phyloP scores from a whole-genome alignment of 345 rosid genomes.

The Turnera subulata region DNA sequence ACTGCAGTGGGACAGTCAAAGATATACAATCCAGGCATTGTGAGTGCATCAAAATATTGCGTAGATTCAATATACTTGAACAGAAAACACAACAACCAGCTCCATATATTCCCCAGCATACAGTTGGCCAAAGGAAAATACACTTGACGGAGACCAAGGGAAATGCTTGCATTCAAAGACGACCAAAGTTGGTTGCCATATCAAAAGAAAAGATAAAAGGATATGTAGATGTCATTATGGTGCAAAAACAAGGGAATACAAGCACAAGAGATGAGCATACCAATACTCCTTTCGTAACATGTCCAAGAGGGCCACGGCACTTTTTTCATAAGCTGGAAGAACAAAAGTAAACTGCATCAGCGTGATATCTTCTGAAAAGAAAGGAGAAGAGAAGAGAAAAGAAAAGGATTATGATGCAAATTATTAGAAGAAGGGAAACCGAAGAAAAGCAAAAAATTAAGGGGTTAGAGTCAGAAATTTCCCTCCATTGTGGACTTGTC shows the following conservation, averaged over 20 bases:
- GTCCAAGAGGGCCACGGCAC: conserved; percentile 82
- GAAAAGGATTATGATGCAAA: neutral
- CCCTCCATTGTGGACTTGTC: too few relatives aligned
- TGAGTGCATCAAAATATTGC: too few relatives aligned
- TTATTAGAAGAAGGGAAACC: neutral
- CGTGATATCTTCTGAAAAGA: neutral
- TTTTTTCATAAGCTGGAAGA: conserved; percentile 74
- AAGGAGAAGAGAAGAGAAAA: neutral
- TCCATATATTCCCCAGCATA: neutral
- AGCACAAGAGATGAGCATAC: conserved; percentile 31
- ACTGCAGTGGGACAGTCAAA: too few relatives aligned
- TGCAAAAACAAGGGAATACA: neutral
- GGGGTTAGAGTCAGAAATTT: conserved; percentile 1
- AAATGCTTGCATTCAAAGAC: neutral
- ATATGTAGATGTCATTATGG: too few relatives aligned
- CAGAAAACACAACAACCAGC: neutral
- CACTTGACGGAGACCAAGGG: neutral
- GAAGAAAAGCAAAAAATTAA: neutral
- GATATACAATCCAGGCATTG: too few relatives aligned
- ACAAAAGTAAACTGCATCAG: conserved; percentile 11
- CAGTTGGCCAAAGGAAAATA: neutral
- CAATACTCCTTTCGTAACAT: conserved; percentile 98
- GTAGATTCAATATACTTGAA: neutral
- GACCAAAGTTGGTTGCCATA: too few relatives aligned
- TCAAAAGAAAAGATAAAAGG: too few relatives aligned